Evolutionary conservation across 371 early-diverging fungal species (phyloP).

Genomic region (Apophysomyces ossiformis): DNA sequence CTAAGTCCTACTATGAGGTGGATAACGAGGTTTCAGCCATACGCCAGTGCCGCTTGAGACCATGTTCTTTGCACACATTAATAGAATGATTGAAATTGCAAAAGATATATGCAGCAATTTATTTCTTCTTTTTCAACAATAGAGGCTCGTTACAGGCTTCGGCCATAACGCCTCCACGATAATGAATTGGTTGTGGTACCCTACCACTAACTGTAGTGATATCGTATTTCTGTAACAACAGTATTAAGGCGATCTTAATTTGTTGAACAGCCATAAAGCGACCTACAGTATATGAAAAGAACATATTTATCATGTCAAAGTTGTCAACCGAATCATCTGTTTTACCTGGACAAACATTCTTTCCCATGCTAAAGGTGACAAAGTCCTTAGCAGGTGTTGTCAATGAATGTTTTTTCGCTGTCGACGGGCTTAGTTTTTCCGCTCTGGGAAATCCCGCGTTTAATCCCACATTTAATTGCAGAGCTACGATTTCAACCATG

Average conservation of each 20-base stretch:
- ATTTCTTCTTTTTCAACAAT: constrained; percentile 16
- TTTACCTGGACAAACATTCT: constrained; percentile 35
- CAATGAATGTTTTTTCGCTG: too few relatives aligned
- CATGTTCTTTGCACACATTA: too few relatives aligned
- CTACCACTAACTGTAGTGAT: constrained; percentile 25
- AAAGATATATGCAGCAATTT: too few relatives aligned
- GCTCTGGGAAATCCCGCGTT: background rate
- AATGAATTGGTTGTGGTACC: too few relatives aligned
- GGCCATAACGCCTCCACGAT: constrained; percentile 19
- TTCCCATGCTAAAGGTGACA: constrained; percentile 39
- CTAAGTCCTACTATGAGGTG: too few relatives aligned
- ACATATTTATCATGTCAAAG: too few relatives aligned
- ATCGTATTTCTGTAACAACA: constrained; percentile 28
- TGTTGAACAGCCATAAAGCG: constrained; percentile 59
- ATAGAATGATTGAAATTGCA: too few relatives aligned
- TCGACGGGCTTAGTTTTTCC: background rate
- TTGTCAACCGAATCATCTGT: too few relatives aligned
- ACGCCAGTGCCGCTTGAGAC: too few relatives aligned
- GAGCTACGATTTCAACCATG: too few relatives aligned
- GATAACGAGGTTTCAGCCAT: too few relatives aligned
- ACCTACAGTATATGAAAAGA: constrained; percentile 35
- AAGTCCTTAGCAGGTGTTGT: constrained; percentile 30
- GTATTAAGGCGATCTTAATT: constrained; percentile 39
- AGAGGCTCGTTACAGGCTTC: constrained; percentile 29
- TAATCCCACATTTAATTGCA: too few relatives aligned